Evolutionary conservation across 805 yeast species (phyloP).

Genomic region (Starmerella bacillaris): DNA sequence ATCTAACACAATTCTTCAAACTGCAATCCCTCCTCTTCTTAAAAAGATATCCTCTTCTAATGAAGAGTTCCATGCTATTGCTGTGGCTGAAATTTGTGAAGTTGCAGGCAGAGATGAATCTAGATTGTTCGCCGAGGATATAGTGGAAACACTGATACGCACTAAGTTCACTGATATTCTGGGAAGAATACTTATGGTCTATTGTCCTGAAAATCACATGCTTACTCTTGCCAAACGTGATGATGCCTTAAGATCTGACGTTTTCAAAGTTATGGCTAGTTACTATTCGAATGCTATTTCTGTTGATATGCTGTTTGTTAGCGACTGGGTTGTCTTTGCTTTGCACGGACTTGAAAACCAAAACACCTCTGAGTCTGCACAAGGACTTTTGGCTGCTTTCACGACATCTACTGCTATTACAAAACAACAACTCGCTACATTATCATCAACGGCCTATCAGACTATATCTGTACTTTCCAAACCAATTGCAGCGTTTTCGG

Average conservation of each 20-base stretch:
- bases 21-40: slow-evolving; percentile 68
- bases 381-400: slow-evolving; percentile 45
- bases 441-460: slow-evolving; percentile 65
- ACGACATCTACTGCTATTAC: slow-evolving; percentile 40
- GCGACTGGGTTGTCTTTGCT: slow-evolving; percentile 56
- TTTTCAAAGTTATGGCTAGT: slow-evolving; percentile 44
- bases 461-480: slow-evolving; percentile 50
- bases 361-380: slow-evolving; percentile 39
- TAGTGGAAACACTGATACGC: slow-evolving; percentile 53
- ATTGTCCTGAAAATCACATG: slow-evolving; percentile 32
- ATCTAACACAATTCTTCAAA: slow-evolving; percentile 84
- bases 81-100: slow-evolving; percentile 16
- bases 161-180: slow-evolving; percentile 26
- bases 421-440: slow-evolving; percentile 56
- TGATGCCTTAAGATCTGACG: slow-evolving; percentile 32
- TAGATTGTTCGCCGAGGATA: slow-evolving; percentile 38
- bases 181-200: slow-evolving; percentile 52
- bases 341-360: slow-evolving; percentile 44
- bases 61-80: slow-evolving; percentile 48
- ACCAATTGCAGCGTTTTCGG: slow-evolving; percentile 47
- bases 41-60: slow-evolving; percentile 25
- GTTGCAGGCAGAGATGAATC: slow-evolving; percentile 23
- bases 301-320: slow-evolving; percentile 40
- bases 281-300: slow-evolving; percentile 37
- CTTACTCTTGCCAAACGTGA: slow-evolving; percentile 62